Conservation (phyloP, 129 eudicot species). For the Chrysanthemum lavandulifolium region DNA sequence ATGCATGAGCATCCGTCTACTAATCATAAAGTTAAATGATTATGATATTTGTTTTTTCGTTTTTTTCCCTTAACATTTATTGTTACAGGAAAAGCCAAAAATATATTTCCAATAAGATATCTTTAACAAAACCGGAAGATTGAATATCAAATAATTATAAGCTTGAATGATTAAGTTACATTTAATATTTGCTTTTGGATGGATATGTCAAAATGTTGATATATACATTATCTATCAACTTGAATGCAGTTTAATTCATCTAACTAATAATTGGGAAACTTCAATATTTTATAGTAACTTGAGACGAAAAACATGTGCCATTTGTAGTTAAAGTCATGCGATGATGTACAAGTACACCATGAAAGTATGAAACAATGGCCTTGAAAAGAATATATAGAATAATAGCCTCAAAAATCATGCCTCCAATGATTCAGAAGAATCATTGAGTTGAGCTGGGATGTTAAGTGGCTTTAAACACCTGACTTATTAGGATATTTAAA, state of each 20-base stretch:
- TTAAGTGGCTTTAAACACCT: neutral
- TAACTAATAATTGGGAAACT: slow-evolving; percentile 1
- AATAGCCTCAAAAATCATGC: too few species aligned
- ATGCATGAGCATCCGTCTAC: too few species aligned
- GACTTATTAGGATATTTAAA: neutral
- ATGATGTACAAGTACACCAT: neutral
- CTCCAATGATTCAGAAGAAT: too few species aligned
- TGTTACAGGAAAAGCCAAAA: too few species aligned
- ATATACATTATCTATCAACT: slow-evolving; percentile 5
- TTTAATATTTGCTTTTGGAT: neutral
- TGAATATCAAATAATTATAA: neutral
- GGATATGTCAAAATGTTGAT: neutral
- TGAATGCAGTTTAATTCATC: neutral
- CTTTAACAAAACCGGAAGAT: neutral
- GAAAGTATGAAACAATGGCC: too few species aligned
- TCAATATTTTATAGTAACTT: neutral
- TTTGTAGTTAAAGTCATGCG: neutral
- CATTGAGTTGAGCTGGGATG: too few species aligned
- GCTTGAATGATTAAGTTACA: neutral
- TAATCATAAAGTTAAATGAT: too few species aligned
- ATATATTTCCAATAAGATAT: neutral
- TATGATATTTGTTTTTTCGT: too few species aligned
- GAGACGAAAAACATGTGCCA: neutral
- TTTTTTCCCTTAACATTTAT: too few species aligned
- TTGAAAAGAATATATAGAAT: too few species aligned